Percentiles rank a stretch among this genome's conserved stretches.
Conservation (phyloP, 495 filamentous ascomycete species). For the Tuber melanosporum region DNA sequence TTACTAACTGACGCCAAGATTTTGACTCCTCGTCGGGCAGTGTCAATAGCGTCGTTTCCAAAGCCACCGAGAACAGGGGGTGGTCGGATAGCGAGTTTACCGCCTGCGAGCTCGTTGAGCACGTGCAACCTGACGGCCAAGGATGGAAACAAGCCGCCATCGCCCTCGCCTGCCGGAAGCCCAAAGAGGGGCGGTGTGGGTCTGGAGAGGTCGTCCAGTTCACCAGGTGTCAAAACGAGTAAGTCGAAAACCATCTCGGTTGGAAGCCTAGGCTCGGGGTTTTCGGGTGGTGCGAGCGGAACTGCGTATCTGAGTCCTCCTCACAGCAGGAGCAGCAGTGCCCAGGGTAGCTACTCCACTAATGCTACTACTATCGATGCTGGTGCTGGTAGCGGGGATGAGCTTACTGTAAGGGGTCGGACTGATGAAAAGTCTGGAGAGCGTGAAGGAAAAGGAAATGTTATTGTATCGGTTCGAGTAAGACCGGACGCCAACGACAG, state of each 20-base stretch:
- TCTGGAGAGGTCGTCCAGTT: slow-evolving; percentile 21
- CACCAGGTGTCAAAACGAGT: neutral
- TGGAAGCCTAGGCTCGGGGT: slow-evolving; percentile 13
- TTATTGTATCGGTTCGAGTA: slow-evolving; percentile 89
- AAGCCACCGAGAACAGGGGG: slow-evolving; percentile 29
- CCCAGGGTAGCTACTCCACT: slow-evolving; percentile 40
- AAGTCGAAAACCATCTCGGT: slow-evolving; percentile 22
- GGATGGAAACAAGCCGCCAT: neutral
- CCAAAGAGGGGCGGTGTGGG: slow-evolving; percentile 17
- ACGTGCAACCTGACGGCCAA: neutral
- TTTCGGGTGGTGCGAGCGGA: slow-evolving; percentile 17
- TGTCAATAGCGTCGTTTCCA: slow-evolving; percentile 41
- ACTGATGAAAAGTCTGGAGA: slow-evolving; percentile 43
- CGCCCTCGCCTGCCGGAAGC: neutral
- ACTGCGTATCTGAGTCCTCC: slow-evolving; percentile 38
- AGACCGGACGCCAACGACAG: slow-evolving; percentile 70
- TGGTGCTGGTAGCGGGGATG: slow-evolving; percentile 21
- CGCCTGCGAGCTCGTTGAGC: slow-evolving; percentile 13
- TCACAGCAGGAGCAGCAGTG: slow-evolving; percentile 40
- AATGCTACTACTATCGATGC: slow-evolving; percentile 39
- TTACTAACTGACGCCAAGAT: slow-evolving; percentile 18
- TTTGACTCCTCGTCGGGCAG: slow-evolving; percentile 25
- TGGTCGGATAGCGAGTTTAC: slow-evolving; percentile 33
- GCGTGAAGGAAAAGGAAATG: slow-evolving; percentile 81
- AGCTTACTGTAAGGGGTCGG: slow-evolving; percentile 24